Percentiles rank a stretch among this genome's conserved stretches.
These are phyloP conservation scores for Bruguiera parviflora DNA, from an alignment of 345 rosid species.

Conservation along the genomic window DNA sequence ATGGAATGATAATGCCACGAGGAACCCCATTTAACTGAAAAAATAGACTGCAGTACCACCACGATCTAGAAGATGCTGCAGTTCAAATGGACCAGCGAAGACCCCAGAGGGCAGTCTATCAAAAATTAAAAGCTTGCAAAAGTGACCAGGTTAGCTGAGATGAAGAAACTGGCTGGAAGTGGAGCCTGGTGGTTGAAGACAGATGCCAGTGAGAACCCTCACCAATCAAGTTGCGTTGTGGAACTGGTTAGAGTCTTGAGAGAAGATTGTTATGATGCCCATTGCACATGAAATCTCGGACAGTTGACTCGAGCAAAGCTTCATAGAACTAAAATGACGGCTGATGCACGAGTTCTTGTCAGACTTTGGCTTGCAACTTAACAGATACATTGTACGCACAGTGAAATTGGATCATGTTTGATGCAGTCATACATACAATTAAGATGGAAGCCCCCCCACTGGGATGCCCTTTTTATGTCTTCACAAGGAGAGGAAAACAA, in stretches of 20 bases:
- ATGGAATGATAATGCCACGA: neutral
- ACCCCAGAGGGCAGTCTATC: conserved; percentile 80
- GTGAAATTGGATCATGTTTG: neutral
- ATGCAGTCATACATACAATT: neutral
- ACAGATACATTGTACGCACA: neutral
- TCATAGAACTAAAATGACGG: conserved; percentile 9
- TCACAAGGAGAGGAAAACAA: too few relatives aligned
- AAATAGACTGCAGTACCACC: conserved; percentile 36
- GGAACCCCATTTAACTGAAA: neutral
- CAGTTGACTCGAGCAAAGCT: conserved; percentile 39
- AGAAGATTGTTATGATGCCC: conserved; percentile 25
- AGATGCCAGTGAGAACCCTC: conserved; percentile 89
- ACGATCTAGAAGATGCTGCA: conserved; percentile 56
- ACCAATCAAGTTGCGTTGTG: conserved; percentile 48
- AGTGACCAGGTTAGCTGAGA: conserved; percentile 17
- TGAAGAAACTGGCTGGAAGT: conserved; percentile 20
- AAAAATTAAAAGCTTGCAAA: conserved; percentile 45
- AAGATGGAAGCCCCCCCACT: neutral
- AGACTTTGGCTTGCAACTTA: neutral
- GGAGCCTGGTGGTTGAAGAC: conserved; percentile 46
- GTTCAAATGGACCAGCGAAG: conserved; percentile 88
- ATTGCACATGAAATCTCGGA: conserved; percentile 35
- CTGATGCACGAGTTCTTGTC: too few relatives aligned
- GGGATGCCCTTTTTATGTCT: too few relatives aligned
- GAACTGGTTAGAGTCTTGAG: conserved; percentile 26